Base-by-base conservation (phyloP, 2,329 filamentous ascomycete genomes). In the Pezicula carpinea region DNA sequence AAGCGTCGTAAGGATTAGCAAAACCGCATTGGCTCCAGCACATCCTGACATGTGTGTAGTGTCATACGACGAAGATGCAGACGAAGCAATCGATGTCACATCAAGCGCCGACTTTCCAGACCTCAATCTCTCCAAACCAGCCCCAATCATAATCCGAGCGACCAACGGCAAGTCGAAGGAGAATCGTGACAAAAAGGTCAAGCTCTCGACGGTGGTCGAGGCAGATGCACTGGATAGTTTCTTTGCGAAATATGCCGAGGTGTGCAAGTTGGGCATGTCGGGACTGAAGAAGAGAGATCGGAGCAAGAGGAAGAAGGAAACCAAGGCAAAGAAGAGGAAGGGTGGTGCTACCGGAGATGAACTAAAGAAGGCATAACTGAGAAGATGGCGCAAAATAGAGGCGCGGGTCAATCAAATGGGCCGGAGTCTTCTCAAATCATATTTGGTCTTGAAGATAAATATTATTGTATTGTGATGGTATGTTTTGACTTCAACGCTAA, bases 251-350 rank as follows among this genome's bases (percentile, higher is more conserved):
- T 99, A 97, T 70, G 91, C 90, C 18, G 93, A 97, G 57, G 77
- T 90, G 3, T 96, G 91, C 70, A 96, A 95, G 72, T 73, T 77
- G 0, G 89, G 90, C 5, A 96, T 97, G 90, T 76, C 79, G 41
- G 83, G 85, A 6, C 65, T 99, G 69, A 97, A 96, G 80, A 96
- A 95, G 64, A 79, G 93, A 57, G 92, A 97, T 69, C 80, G 90
- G 62, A 95, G 86, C 68, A 92, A 89, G 76, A 83, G 84, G 56
- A 87, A 86, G 70, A 80, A 79, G 72, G 88, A 87, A 64, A 83
- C 86, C 58, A 87, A 86, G 65, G 89, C 85, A 71, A 82, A 64
- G 55, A 64, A 64, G 56, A 64, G 58, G 56, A 87, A 83, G 72
- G 52, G n/a, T 10, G 50, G 43, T 36, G 53, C 44, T 21, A 47